These are phyloP conservation scores for Hura crepitans DNA, from an alignment of 441 rosid genomes.

Conservation along the genomic window DNA sequence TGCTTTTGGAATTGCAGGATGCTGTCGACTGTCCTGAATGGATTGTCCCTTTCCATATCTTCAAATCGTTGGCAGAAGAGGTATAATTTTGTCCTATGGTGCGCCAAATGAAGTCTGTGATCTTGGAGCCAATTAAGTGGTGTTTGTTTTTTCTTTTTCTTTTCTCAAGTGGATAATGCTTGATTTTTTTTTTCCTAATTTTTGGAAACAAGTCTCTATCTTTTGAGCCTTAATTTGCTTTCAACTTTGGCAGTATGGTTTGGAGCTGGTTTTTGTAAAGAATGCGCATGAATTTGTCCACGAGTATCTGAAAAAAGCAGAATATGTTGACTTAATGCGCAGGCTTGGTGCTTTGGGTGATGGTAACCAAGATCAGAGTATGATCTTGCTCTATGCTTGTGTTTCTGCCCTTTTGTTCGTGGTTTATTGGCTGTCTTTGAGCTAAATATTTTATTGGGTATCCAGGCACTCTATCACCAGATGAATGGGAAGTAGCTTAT, in stretches of 20 bases:
- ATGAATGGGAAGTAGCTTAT: slow-evolving; percentile 95
- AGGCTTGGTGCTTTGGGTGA: slow-evolving; percentile 98
- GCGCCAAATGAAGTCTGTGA: slow-evolving; percentile 6
- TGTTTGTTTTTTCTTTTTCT: background rate
- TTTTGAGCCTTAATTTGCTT: slow-evolving; percentile 2
- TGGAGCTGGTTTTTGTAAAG: slow-evolving; percentile 85
- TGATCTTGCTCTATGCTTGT: slow-evolving; percentile 20
- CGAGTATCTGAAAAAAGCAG: slow-evolving; percentile 72
- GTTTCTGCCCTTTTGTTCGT: no score
- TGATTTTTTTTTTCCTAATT: background rate
- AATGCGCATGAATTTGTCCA: slow-evolving; percentile 90
- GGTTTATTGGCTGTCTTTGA: no score
- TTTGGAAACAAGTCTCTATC: background rate
- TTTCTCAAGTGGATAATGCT: background rate
- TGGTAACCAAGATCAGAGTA: slow-evolving; percentile 83
- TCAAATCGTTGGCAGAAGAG: slow-evolving; percentile 92
- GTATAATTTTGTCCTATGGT: slow-evolving; percentile 32
- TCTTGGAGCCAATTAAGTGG: background rate
- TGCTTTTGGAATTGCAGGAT: slow-evolving; percentile 47
- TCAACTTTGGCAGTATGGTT: slow-evolving; percentile 58
- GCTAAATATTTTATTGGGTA: no score
- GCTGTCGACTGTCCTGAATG: slow-evolving; percentile 98
- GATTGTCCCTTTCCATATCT: slow-evolving; percentile 88
- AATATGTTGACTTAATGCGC: slow-evolving; percentile 73
- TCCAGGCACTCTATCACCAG: slow-evolving; percentile 80